phyloP scores from a whole-genome alignment of 495 filamentous ascomycete genomes.

The Neurospora sp. region DNA sequence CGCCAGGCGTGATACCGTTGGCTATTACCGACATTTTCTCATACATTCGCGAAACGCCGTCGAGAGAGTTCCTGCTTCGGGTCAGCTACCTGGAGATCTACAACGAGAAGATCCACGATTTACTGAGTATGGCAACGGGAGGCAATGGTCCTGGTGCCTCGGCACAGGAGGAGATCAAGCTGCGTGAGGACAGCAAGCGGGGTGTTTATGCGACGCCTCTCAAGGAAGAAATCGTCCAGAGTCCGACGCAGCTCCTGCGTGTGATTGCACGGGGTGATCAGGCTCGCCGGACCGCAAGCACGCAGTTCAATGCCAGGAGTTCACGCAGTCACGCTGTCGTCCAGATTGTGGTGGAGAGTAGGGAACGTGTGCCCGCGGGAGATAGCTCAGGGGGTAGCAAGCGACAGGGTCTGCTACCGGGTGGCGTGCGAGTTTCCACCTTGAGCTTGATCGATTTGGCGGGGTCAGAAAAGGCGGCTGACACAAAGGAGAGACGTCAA shows the following conservation, averaged over 20 bases:
- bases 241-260: conserved; percentile 85
- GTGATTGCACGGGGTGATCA: conserved; percentile 94
- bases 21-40: conserved; percentile 99
- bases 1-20: conserved; percentile 93
- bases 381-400: conserved; percentile 43
- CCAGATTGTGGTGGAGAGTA: conserved; percentile 95
- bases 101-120: conserved; percentile 94
- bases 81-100: conserved; percentile 99
- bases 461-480: conserved; percentile 89
- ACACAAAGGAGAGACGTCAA: conserved; percentile 85
- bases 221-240: conserved; percentile 98
- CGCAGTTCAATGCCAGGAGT: conserved; percentile 91
- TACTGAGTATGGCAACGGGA: conserved; percentile 59
- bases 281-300: conserved; percentile 79
- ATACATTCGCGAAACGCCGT: conserved; percentile 93
- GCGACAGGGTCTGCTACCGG: conserved; percentile 66
- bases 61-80: conserved; percentile 85
- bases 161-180: conserved; percentile 80
- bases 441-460: conserved; percentile 93
- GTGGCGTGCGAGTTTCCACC: conserved; percentile 91
- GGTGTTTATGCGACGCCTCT: conserved; percentile 93
- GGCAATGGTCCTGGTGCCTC: conserved; percentile 35
- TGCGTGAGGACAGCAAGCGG: conserved; percentile 89
- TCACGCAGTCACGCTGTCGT: conserved; percentile 97
- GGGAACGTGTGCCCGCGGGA: conserved; percentile 61